A percentile compares a stretch with the other conserved stretches of the same genome.
Evolutionary conservation across 108 stramenopile genomes (phyloP).

Genomic region (Skeletonema marinoi): DNA sequence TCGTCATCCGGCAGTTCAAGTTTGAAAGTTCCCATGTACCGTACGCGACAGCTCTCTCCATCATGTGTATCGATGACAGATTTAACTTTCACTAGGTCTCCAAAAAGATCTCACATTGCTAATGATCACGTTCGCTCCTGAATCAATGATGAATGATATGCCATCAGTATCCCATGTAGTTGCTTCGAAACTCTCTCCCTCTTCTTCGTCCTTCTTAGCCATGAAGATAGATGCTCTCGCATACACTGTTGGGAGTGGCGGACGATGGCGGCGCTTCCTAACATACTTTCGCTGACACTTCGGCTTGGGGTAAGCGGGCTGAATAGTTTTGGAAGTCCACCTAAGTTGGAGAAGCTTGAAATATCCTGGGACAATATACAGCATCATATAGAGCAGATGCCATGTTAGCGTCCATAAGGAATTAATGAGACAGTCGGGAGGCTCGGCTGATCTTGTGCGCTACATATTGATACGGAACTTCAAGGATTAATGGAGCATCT

Average conservation of each 20-base stretch:
- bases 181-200: neutral
- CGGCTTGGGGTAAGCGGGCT: no score
- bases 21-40: neutral
- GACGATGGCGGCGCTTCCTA: neutral
- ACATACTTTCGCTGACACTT: neutral
- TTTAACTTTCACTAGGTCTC: neutral
- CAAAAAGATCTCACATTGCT: constrained; percentile 1
- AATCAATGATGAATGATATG: neutral
- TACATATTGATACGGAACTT: neutral
- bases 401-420: neutral
- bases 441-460: no score
- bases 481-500: neutral
- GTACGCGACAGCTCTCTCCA: neutral
- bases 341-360: no score
- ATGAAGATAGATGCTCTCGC: neutral
- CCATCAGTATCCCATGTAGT: constrained; percentile 7
- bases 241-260: neutral
- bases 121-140: neutral
- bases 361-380: no score
- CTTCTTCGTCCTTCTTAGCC: neutral
- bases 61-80: neutral
- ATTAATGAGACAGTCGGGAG: neutral
- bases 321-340: neutral
- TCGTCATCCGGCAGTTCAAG: neutral
- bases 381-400: neutral